phyloP scores from a whole-genome alignment of 495 filamentous ascomycete species.

The Aspergillus ellipticus region DNA sequence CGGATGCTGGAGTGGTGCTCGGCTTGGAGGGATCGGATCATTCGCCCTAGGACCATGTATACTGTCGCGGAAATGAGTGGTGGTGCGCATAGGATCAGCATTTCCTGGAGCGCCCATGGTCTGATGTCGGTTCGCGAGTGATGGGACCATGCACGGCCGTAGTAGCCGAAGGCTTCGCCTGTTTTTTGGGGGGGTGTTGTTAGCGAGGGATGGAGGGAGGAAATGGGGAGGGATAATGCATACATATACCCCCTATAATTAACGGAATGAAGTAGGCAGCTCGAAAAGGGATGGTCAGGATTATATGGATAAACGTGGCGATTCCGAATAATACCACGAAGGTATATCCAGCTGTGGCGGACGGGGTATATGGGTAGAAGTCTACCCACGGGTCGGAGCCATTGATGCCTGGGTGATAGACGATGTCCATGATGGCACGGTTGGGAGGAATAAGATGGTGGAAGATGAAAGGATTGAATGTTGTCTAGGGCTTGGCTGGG shows the following conservation, averaged over 20 bases:
- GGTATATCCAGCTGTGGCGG: conserved; percentile 41
- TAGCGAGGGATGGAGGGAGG: background rate
- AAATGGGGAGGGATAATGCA: conserved; percentile 12
- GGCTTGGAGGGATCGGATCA: conserved; percentile 48
- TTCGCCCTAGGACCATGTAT: conserved; percentile 55
- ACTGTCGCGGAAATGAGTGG: conserved; percentile 54
- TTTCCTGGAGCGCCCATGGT: conserved; percentile 39
- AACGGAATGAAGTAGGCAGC: conserved; percentile 56
- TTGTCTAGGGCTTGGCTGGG: background rate
- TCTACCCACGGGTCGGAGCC: conserved; percentile 33
- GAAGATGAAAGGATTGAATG: background rate
- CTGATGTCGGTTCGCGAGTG: conserved; percentile 20
- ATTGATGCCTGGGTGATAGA: conserved; percentile 29
- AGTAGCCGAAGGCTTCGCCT: conserved; percentile 49
- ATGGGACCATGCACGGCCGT: conserved; percentile 41
- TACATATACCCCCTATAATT: conserved; percentile 55
- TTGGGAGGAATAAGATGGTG: too few relatives aligned
- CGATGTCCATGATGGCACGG: conserved; percentile 29
- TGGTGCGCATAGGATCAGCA: conserved; percentile 42
- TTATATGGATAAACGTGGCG: conserved; percentile 34
- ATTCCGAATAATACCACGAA: conserved; percentile 48
- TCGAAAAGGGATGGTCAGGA: conserved; percentile 39
- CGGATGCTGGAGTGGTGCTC: conserved; percentile 35
- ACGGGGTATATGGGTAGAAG: conserved; percentile 49
- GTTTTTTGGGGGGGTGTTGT: background rate